These are phyloP conservation scores for Litchi chinensis DNA, from an alignment of 345 rosid species.

Conservation along the genomic window DNA sequence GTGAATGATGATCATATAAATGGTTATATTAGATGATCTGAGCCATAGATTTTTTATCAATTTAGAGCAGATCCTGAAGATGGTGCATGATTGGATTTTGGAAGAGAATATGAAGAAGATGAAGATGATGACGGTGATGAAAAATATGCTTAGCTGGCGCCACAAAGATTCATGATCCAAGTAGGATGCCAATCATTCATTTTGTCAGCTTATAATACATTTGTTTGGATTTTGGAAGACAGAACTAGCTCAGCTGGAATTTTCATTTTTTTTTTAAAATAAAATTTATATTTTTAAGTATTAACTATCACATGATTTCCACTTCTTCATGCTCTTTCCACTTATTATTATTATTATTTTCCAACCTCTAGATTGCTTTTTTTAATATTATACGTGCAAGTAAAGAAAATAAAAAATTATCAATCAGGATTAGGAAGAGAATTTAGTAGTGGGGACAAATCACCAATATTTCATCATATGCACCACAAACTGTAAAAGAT, in stretches of 20 bases:
- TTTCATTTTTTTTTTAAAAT: not conserved
- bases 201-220: constrained; percentile 6
- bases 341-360: not conserved
- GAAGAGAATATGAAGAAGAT: not conserved
- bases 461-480: not conserved
- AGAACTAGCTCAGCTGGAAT: constrained; percentile 8
- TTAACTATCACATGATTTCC: not conserved
- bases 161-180: not conserved
- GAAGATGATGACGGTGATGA: not conserved
- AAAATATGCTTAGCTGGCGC: not conserved
- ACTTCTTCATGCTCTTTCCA: not conserved
- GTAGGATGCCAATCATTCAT: not conserved
- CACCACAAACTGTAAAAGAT: constrained; percentile 16
- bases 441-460: constrained; percentile 8
- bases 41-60: not conserved
- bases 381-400: no score
- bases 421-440: not conserved
- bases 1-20: no score
- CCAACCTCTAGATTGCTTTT: not conserved
- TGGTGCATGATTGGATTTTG: not conserved
- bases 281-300: not conserved
- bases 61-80: not conserved
- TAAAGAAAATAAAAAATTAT: no score
- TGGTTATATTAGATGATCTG: not conserved
- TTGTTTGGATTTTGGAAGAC: constrained; percentile 7